Evolutionary conservation across 306 rosid species (phyloP).

Genomic region (Pterocarpus macrocarpus): DNA sequence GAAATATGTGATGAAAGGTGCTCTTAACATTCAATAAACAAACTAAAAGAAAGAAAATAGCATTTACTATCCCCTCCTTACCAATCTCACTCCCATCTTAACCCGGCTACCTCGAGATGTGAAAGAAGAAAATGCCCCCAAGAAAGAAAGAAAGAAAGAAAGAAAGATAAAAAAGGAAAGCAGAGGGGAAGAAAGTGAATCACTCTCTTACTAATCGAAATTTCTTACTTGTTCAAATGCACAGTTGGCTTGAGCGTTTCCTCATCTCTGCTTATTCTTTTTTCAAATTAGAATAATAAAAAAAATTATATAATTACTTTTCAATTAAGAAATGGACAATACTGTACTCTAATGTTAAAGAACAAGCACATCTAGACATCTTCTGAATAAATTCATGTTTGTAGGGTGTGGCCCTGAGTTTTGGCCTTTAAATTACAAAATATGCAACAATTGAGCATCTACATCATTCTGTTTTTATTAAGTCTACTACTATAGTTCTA

Average conservation of each 20-base stretch:
- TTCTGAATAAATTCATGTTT: not conserved
- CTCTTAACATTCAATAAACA: conserved; percentile 23
- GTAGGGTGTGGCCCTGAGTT: not conserved
- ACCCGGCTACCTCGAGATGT: not conserved
- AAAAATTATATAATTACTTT: not conserved
- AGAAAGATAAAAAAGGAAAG: not conserved
- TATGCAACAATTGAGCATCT: conserved; percentile 3
- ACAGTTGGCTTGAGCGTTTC: conserved; percentile 85
- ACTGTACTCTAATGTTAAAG: conserved; percentile 1
- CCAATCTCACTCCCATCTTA: not conserved
- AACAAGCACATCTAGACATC: not conserved
- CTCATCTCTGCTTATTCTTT: conserved; percentile 84
- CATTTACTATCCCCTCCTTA: not conserved
- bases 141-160: no score
- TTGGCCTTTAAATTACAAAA: conserved; percentile 15
- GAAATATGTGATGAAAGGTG: conserved; percentile 1
- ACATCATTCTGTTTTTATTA: not conserved
- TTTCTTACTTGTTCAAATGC: conserved; percentile 87
- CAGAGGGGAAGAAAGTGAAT: not conserved
- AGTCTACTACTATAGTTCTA: not conserved
- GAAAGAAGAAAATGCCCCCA: conserved; percentile 16
- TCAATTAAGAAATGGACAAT: conserved; percentile 28
- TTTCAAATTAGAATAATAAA: conserved; percentile 44
- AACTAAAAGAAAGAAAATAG: conserved; percentile 26
- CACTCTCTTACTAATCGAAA: conserved; percentile 20